phyloP scores from a whole-genome alignment of 306 rosid genomes.

The Gastrolobium villosum region DNA sequence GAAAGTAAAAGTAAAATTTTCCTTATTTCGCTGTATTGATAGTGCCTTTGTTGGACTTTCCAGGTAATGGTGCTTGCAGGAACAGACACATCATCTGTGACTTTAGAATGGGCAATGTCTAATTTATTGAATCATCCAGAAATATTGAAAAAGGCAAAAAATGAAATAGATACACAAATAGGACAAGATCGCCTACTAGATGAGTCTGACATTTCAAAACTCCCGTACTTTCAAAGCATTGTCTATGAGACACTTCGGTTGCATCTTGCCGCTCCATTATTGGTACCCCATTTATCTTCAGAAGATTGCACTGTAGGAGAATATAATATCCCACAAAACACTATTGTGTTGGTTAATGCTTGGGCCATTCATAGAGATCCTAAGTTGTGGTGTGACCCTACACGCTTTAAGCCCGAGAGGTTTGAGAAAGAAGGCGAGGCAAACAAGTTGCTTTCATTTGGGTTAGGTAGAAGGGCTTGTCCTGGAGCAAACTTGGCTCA shows the following conservation, averaged over 20 bases:
- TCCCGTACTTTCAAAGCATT: constrained; percentile 59
- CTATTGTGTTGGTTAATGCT: constrained; percentile 58
- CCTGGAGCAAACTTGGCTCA: constrained; percentile 59
- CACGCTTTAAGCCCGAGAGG: constrained; percentile 62
- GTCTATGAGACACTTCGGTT: constrained; percentile 58
- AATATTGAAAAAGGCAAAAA: constrained; percentile 48
- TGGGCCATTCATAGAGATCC: constrained; percentile 72
- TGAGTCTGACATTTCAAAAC: constrained; percentile 53
- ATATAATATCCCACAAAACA: constrained; percentile 53
- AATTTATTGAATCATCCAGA: constrained; percentile 58
- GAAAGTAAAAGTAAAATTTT: not conserved
- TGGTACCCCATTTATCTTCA: constrained; percentile 58
- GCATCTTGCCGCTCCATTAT: constrained; percentile 55
- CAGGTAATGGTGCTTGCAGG: constrained; percentile 58
- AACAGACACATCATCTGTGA: constrained; percentile 56
- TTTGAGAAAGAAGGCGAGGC: constrained; percentile 44
- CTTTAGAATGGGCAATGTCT: constrained; percentile 72
- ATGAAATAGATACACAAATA: constrained; percentile 49
- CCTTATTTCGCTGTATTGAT: not conserved
- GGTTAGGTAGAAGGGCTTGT: constrained; percentile 63
- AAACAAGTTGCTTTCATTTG: constrained; percentile 58
- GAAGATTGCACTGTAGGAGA: constrained; percentile 51
- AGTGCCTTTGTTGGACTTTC: not conserved
- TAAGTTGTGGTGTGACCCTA: constrained; percentile 54
- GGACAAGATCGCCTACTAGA: constrained; percentile 53